These are phyloP conservation scores for Liquidambar formosana DNA, from an alignment of 164 flowering plant genomes.

Conservation along the genomic window DNA sequence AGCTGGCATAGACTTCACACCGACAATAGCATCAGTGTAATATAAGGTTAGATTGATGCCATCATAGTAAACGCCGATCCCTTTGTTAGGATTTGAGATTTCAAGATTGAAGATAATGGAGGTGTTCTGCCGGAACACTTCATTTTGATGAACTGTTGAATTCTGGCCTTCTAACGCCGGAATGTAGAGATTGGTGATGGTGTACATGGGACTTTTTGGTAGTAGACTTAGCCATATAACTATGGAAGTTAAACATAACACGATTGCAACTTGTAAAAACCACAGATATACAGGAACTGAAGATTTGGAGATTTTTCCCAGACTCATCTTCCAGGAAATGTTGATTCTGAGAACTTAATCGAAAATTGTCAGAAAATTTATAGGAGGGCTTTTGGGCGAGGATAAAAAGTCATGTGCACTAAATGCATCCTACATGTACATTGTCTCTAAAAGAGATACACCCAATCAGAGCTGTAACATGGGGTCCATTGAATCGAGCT, in stretches of 20 bases:
- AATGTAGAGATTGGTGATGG: constrained; percentile 1
- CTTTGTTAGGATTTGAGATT: constrained; percentile 28
- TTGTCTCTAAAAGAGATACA: no score
- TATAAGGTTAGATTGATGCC: constrained; percentile 4
- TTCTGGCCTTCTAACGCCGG: constrained; percentile 10
- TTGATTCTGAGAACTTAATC: neutral
- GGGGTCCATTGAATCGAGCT: no score
- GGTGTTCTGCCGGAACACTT: constrained; percentile 7
- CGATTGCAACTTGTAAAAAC: neutral
- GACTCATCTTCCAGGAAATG: neutral
- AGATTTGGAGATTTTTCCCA: neutral
- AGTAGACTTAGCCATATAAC: neutral
- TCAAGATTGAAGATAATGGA: constrained; percentile 13
- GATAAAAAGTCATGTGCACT: no score
- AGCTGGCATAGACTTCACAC: neutral
- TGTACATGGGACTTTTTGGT: neutral
- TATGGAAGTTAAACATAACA: neutral
- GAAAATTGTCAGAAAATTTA: neutral
- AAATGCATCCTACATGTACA: no score
- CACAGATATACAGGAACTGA: neutral
- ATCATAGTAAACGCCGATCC: constrained; percentile 15
- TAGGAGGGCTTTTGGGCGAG: neutral
- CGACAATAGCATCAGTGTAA: constrained; percentile 7
- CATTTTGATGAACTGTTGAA: neutral
- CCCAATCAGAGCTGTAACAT: no score